Conservation (phyloP, 2,329 filamentous ascomycete genomes). For the Capronia americana region DNA sequence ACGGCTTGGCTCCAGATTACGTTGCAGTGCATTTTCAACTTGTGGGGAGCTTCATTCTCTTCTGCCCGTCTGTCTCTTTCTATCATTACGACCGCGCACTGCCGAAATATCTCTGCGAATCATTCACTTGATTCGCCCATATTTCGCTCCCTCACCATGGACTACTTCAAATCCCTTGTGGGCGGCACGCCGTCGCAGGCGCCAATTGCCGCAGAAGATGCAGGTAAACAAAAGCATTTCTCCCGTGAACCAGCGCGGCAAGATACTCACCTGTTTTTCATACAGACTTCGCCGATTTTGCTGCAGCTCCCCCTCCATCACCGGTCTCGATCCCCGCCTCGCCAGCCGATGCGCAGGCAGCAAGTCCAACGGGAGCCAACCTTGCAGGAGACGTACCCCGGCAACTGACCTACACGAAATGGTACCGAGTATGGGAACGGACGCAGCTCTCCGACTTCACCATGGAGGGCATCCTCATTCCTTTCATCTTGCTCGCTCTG, state of each 20-base stretch:
- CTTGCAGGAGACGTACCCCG: conserved; percentile 44
- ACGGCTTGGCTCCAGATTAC: conserved; percentile 1
- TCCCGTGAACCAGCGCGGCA: background rate
- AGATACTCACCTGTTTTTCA: conserved; percentile 6
- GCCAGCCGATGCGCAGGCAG: conserved; percentile 56
- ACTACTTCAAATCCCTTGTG: conserved; percentile 41
- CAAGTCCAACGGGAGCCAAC: conserved; percentile 44
- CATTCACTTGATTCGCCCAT: conserved; percentile 36
- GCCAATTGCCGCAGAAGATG: conserved; percentile 39
- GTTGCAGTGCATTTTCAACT: conserved; percentile 4
- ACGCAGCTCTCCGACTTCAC: conserved; percentile 83
- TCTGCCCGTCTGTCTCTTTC: conserved; percentile 7
- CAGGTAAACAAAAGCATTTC: conserved; percentile 34
- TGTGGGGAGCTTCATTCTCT: conserved; percentile 19
- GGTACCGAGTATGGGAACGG: conserved; percentile 97
- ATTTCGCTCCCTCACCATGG: conserved; percentile 31
- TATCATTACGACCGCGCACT: background rate
- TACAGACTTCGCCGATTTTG: conserved; percentile 93
- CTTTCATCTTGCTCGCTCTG: conserved; percentile 75
- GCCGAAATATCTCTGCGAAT: conserved; percentile 20
- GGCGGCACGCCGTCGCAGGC: conserved; percentile 39
- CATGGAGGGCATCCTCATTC: conserved; percentile 81
- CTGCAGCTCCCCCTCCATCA: conserved; percentile 55
- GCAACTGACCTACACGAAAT: conserved; percentile 76
- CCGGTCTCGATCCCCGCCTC: conserved; percentile 54